Evolutionary conservation across 345 rosid species (phyloP), one percentile per base, ranked within the genome.

Genomic region (Garcia nutans): DNA sequence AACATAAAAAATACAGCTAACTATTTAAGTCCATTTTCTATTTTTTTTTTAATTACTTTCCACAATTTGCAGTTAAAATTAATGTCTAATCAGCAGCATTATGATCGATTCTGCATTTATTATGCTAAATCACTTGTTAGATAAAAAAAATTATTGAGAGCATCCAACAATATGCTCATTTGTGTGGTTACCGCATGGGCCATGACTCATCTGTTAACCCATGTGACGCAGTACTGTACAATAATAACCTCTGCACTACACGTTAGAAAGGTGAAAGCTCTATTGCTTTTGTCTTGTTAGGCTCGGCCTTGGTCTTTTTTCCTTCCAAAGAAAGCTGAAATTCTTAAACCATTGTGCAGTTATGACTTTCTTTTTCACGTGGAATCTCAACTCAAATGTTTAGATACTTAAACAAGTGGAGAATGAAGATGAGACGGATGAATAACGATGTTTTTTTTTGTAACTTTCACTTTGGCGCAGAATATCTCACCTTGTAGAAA

Each of bases 401-500:
- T 31, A n/a, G 5, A 60, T 24, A 60, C 16, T 10, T 6, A 28
- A 17, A 16, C 44, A 62, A 24, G 6, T 28, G 17, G 1, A 62
- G 17, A 13, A 15, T 16, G 37, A 15, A 28, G 16, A 24, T 0
- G 11, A 1, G 72, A 28, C 12, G 19, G 8, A 47, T 47, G 24
- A 13, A 78, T 23, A 22, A 58, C 22, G 55, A 45, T 22, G 64
- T 20, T 41, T 23, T 67, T 75, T 67, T 28, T 28, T 28, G n/a
- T 75, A 31, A 19, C 54, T 68, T 56, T 33, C 64, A 60, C 23
- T 23, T 68, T 64, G 60, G 58, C 70, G 49, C 84, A 81, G 74
- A 81, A 74, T 70, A 74, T 42, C 70, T 70, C 71, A 70, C 67
- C 83, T 37, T 59, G 76, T 78, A 19, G 75, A 74, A 68, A 71